Percentiles rank a stretch among this genome's conserved stretches.
phyloP scores from a whole-genome alignment of 1,284 basidiomycete species.

The Pyrrhoderma lamaoense region DNA sequence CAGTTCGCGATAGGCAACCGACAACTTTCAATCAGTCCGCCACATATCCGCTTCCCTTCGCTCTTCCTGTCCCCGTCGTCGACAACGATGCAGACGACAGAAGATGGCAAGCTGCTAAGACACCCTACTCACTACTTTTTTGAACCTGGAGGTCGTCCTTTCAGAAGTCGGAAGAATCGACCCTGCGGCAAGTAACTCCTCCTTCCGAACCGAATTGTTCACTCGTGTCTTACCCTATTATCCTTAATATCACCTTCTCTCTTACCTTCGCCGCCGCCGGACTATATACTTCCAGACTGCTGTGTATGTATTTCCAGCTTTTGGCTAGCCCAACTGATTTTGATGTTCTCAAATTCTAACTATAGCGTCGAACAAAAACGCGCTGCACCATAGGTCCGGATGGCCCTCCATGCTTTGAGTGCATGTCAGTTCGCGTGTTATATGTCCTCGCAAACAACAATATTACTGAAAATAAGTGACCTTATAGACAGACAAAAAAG shows the following conservation, averaged over 20 bases:
- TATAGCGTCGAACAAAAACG: constrained; percentile 22
- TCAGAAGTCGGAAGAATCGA: constrained; percentile 5
- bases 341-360: too few relatives aligned
- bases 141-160: constrained; percentile 9
- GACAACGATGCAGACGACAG: background rate
- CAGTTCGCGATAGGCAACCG: too few relatives aligned
- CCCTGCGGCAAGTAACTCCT: constrained; percentile 4
- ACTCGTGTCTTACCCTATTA: background rate
- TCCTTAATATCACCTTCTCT: background rate
- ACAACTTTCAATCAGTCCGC: too few relatives aligned
- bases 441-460: background rate
- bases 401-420: constrained; percentile 24
- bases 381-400: constrained; percentile 22
- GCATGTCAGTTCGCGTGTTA: constrained; percentile 20
- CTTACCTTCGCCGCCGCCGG: background rate
- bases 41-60: too few relatives aligned
- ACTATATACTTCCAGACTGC: background rate
- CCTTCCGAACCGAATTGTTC: background rate
- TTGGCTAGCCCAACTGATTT: too few relatives aligned
- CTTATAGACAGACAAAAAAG: constrained; percentile 22
- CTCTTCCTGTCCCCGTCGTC: background rate
- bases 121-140: constrained; percentile 7
- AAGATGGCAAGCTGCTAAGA: background rate
- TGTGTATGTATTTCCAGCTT: background rate
- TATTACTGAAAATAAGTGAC: background rate